Evolutionary conservation across 2,329 filamentous ascomycete genomes (phyloP), one percentile per base, ranked within the genome.

Genomic region (Apiospora koreana): DNA sequence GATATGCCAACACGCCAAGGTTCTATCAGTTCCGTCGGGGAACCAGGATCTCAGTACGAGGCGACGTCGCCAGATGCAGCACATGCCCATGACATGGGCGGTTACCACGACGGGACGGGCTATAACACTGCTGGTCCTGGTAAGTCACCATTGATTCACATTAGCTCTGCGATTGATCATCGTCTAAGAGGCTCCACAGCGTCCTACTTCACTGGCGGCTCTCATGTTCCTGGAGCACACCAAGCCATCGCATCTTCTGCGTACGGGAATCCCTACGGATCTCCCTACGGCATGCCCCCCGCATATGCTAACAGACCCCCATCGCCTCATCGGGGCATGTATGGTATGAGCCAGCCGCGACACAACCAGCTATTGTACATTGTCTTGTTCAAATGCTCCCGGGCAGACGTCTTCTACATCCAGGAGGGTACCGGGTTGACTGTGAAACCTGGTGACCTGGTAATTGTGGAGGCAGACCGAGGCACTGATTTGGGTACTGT

Each of bases 391-490:
- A 99, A 99, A 81, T 98, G 95, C 79, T 94, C 94, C 45, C 89
- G 96, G 72, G 95, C 95, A 46, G 96, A 98, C 78, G 94, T 98
- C 12, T 99, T 98, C 80, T 98, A 97, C 81, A 94, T 98, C 43
- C 95, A 97, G 80, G 95, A 98, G 80, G 95, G 95, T 72, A 98
- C 95, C 7, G 96, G 96, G 3, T 86, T 99, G 42, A 93, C 93
- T 25, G 93, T 98, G 69, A 96, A 95, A 76, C 91, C 92, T 23
- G 96, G 96, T 42, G 96, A 99, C 79, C 86, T 98, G 68, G 97
- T 99, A 72, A 98, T 99, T 75, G 95, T 98, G 23, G 96, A 99
- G 82, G 96, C 96, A 31, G 97, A 99, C 80, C 94, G 96, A 73
- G 96, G 96, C 64, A 97, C 94, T 28, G 97, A 99, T 79, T 88